Percentiles rank a stretch among this genome's conserved stretches.
phyloP scores from a whole-genome alignment of 371 early-diverging fungal species.

The Mucor indicus region DNA sequence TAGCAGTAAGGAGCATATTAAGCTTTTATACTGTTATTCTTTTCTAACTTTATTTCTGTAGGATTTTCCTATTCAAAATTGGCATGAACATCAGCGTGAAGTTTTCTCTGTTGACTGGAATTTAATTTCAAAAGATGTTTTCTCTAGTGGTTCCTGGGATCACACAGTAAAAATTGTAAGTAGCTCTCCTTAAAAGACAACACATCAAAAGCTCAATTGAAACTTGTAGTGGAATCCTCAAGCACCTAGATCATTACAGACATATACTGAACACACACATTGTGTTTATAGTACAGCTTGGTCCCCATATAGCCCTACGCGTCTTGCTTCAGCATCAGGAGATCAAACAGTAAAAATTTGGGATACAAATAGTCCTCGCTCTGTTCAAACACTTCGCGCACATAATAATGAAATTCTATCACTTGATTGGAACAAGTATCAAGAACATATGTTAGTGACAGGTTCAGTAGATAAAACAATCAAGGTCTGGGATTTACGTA shows the following conservation, averaged over 20 bases:
- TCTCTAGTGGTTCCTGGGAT: slow-evolving; percentile 93
- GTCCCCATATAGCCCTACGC: slow-evolving; percentile 77
- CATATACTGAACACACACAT: slow-evolving; percentile 82
- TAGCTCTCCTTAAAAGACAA: no score
- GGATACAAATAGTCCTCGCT: slow-evolving; percentile 73
- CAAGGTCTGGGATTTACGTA: slow-evolving; percentile 89
- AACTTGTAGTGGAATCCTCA: slow-evolving; percentile 92
- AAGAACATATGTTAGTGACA: slow-evolving; percentile 72
- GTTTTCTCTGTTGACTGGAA: slow-evolving; percentile 95
- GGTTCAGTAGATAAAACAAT: slow-evolving; percentile 87
- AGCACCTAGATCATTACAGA: slow-evolving; percentile 70
- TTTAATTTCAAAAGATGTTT: slow-evolving; percentile 79
- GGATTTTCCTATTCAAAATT: slow-evolving; percentile 87
- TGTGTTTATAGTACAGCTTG: slow-evolving; percentile 88
- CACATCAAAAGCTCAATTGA: no score
- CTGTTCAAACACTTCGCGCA: slow-evolving; percentile 76
- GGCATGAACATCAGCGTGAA: slow-evolving; percentile 93
- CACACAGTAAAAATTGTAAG: slow-evolving; percentile 87
- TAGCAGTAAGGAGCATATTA: slow-evolving; percentile 56
- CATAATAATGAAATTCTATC: slow-evolving; percentile 86
- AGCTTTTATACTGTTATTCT: no score
- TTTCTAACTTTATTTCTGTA: slow-evolving; percentile 34
- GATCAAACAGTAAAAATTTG: slow-evolving; percentile 89
- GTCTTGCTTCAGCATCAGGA: slow-evolving; percentile 86
- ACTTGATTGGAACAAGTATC: slow-evolving; percentile 96